Evolutionary conservation across 2,329 filamentous ascomycete genomes (phyloP), one percentile per base, ranked within the genome.

Genomic region (Setomelanomma holmii): DNA sequence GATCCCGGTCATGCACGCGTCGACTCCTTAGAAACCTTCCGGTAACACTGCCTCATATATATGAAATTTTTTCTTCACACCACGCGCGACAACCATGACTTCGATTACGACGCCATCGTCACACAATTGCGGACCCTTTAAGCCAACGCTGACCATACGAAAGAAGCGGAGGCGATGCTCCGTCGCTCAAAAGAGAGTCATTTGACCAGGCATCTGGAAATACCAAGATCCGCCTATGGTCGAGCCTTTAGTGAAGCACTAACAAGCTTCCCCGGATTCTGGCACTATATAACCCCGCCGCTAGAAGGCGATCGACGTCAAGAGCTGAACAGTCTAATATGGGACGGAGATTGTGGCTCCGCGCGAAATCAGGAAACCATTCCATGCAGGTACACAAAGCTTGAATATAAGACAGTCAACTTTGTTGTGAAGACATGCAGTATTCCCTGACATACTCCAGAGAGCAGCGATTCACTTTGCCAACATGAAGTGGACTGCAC

Each of bases 401-500:
- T 36, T 36, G 34, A 40, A n/a, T 54, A 54, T 54, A 45, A 54
- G 40, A 42, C 14, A 16, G 41, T 40, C 23, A 10, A 10, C n/a
- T 14, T 14, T 21, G 20, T n/a, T 16, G n/a, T n/a, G n/a, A n/a
- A n/a, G n/a, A n/a, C n/a, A n/a, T 14, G 20, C 5, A 10, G 30
- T 42, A 45, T 33, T 12, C 22, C 21, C 19, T 27, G 4, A 10
- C 4, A 36, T 2, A 6, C 4, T n/a, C 34, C 14, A 14, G 7
- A 36, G 27, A 10, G 27, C 27, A 30, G 27, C 11, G 2, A 27
- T 11, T 22, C 23, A 5, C 14, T 21, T 3, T 12, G n/a, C 20
- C 33, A 52, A 11, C 19, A 72, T 72, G 68, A 72, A 63, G 48
- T 21, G 60, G 21, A 42, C 56, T n/a, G 40, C 46, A 7, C 22